These are phyloP conservation scores for Suhomyces sp. DNA, from an alignment of 805 yeast genomes.

Conservation along the genomic window DNA sequence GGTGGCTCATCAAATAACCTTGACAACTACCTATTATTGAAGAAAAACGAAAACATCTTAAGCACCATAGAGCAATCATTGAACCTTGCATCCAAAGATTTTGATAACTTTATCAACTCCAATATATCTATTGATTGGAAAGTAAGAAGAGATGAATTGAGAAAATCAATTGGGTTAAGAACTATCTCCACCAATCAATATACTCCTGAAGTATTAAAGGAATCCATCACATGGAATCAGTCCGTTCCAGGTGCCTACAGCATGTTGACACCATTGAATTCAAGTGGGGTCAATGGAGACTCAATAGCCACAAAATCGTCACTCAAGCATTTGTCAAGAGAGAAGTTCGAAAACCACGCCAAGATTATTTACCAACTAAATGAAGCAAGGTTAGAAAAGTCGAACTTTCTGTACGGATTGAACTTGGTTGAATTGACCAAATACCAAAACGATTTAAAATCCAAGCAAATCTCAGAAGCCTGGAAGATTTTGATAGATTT, in stretches of 20 bases:
- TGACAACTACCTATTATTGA: slow-evolving; percentile 60
- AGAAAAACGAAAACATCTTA: slow-evolving; percentile 79
- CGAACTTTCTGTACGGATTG: slow-evolving; percentile 53
- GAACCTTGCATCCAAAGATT: slow-evolving; percentile 71
- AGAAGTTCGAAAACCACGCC: slow-evolving; percentile 73
- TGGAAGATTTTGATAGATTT: slow-evolving; percentile 65
- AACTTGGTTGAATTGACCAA: slow-evolving; percentile 61
- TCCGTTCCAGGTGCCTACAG: slow-evolving; percentile 30
- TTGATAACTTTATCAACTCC: slow-evolving; percentile 70
- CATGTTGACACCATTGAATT: slow-evolving; percentile 30
- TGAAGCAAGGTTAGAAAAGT: slow-evolving; percentile 55
- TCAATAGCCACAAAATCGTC: slow-evolving; percentile 11
- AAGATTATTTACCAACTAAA: slow-evolving; percentile 67
- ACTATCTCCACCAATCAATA: neutral
- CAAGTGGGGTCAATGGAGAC: slow-evolving; percentile 8
- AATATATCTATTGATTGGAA: slow-evolving; percentile 84
- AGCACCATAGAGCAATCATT: slow-evolving; percentile 81
- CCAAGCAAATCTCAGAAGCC: slow-evolving; percentile 69
- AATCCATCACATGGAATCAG: slow-evolving; percentile 35
- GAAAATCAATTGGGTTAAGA: slow-evolving; percentile 59
- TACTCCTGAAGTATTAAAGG: slow-evolving; percentile 14
- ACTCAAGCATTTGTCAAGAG: slow-evolving; percentile 38
- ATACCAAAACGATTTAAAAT: slow-evolving; percentile 55
- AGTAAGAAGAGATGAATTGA: slow-evolving; percentile 67
- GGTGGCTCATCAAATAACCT: slow-evolving; percentile 30